Evolutionary conservation across 495 filamentous ascomycete genomes (phyloP).

Genomic region (Aspergillus mulundensis): DNA sequence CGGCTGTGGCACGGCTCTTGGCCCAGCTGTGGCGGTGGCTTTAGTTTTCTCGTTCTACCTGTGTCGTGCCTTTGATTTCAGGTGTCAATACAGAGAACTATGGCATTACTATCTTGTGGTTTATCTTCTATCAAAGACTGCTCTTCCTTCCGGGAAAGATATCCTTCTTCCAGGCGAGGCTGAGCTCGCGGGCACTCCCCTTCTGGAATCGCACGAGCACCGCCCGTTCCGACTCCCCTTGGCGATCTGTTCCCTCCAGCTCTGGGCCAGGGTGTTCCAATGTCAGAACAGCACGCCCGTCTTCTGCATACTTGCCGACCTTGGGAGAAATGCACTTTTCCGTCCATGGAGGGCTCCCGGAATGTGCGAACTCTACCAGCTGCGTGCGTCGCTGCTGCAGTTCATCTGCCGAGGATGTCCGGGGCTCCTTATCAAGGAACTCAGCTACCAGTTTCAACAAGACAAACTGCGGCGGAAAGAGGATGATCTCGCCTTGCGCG

Average conservation of each 20-base stretch:
- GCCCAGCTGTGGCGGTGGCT: neutral
- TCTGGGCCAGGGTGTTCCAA: constrained; percentile 72
- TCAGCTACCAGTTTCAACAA: constrained; percentile 63
- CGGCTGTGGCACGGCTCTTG: neutral
- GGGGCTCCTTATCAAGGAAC: constrained; percentile 50
- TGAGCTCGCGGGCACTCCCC: constrained; percentile 50
- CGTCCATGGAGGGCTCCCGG: constrained; percentile 60
- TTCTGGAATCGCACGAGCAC: constrained; percentile 64
- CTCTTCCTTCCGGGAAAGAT: constrained; percentile 30
- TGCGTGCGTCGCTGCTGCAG: constrained; percentile 48
- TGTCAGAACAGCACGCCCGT: constrained; percentile 59
- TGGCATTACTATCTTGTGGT: neutral
- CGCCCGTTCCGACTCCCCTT: constrained; percentile 69
- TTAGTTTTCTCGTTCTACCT: too few species aligned
- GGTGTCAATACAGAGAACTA: neutral
- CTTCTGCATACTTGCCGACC: constrained; percentile 51
- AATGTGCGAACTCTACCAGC: constrained; percentile 56
- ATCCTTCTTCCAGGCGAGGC: constrained; percentile 52
- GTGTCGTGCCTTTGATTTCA: constrained; percentile 1
- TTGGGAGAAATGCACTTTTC: constrained; percentile 74
- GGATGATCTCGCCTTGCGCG: constrained; percentile 61
- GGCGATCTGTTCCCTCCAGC: constrained; percentile 54
- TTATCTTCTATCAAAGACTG: constrained; percentile 22
- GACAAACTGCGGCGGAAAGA: constrained; percentile 89
- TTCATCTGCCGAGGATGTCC: constrained; percentile 28